A percentile compares a stretch with the other conserved stretches of the same genome.
These are phyloP conservation scores for Dimargaris verticillata DNA, from an alignment of 192 early-diverging fungal species.

Conservation along the genomic window DNA sequence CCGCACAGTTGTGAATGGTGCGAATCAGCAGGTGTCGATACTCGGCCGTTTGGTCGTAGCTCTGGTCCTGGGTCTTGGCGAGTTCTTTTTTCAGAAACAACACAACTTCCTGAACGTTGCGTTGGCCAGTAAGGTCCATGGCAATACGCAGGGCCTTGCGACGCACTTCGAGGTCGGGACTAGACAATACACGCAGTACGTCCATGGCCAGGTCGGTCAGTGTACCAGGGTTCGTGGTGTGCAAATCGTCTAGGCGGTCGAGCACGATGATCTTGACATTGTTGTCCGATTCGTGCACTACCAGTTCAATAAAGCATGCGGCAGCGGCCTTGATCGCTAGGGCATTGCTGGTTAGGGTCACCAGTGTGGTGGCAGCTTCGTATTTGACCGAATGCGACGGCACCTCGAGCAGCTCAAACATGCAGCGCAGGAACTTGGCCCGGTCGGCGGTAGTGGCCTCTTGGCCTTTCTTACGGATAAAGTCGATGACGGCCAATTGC, in stretches of 20 bases:
- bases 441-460: constrained; percentile 67
- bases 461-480: constrained; percentile 83
- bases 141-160: constrained; percentile 72
- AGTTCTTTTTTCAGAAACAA: constrained; percentile 91
- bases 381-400: constrained; percentile 84
- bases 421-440: constrained; percentile 83
- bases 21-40: constrained; percentile 92
- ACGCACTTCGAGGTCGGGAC: constrained; percentile 91
- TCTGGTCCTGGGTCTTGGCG: constrained; percentile 77
- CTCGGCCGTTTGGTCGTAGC: constrained; percentile 61
- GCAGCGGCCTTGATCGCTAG: constrained; percentile 89
- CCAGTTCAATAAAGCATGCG: constrained; percentile 76
- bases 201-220: constrained; percentile 95
- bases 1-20: constrained; percentile 88
- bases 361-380: constrained; percentile 88
- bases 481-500: constrained; percentile 84
- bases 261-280: constrained; percentile 96
- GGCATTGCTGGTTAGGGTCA: constrained; percentile 70
- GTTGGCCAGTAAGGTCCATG: constrained; percentile 74
- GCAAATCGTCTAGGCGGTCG: constrained; percentile 75
- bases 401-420: constrained; percentile 70
- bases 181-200: constrained; percentile 73
- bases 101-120: constrained; percentile 90
- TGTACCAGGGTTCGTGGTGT: constrained; percentile 72
- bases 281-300: constrained; percentile 88